These are phyloP conservation scores for Myriangium duriaei DNA, from an alignment of 2,329 filamentous ascomycete genomes.

Conservation along the genomic window DNA sequence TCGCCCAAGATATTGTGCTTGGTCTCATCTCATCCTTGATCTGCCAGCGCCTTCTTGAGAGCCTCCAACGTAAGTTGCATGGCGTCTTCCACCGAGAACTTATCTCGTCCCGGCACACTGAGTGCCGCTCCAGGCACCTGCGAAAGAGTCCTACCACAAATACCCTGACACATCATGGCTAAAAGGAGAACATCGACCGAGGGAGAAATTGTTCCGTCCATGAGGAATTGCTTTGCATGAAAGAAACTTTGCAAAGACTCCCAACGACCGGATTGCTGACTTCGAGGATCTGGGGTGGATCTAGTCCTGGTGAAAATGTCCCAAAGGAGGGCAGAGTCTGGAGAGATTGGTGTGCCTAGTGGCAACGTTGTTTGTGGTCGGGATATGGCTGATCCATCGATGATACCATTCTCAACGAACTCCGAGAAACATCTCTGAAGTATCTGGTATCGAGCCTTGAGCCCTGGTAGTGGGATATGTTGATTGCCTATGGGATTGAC, in stretches of 20 bases:
- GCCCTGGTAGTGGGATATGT: neutral
- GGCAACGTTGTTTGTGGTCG: neutral
- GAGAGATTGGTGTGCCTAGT: neutral
- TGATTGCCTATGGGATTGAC: neutral
- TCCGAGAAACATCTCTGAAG: neutral
- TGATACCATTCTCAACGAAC: neutral
- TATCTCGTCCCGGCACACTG: neutral
- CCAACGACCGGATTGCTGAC: neutral
- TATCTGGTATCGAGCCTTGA: neutral
- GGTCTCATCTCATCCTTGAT: no score
- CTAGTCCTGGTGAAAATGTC: neutral
- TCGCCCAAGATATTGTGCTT: no score
- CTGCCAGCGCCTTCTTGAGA: neutral
- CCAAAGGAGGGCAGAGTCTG: neutral
- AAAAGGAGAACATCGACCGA: neutral
- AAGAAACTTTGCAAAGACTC: neutral
- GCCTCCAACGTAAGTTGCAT: neutral
- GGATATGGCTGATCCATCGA: neutral
- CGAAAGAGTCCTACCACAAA: neutral
- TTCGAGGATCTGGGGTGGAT: neutral
- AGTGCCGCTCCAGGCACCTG: neutral
- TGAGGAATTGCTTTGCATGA: neutral
- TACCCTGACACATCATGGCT: neutral
- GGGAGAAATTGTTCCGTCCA: neutral
- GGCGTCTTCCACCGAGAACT: neutral